Evolutionary conservation across 768 basidiomycete genomes (phyloP).

Genomic region (Pisolithus orientalis): DNA sequence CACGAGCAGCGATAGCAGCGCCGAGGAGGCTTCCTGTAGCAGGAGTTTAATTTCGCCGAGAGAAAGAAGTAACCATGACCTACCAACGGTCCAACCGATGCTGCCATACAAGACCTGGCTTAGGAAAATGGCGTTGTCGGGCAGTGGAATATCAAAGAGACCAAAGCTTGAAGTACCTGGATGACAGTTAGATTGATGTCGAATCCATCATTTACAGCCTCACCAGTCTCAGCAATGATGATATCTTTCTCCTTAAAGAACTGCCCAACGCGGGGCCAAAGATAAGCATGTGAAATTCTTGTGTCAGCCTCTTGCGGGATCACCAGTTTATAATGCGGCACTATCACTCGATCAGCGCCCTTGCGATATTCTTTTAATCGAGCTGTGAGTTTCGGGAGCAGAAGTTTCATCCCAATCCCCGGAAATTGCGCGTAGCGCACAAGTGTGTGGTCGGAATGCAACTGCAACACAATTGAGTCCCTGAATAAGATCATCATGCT

Average conservation of each 20-base stretch:
- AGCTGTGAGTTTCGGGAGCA: conserved; percentile 67
- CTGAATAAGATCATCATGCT: neutral
- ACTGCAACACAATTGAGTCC: conserved; percentile 30
- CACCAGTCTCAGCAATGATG: conserved; percentile 83
- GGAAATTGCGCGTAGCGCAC: conserved; percentile 60
- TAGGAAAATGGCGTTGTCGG: conserved; percentile 57
- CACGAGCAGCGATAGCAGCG: conserved; percentile 72
- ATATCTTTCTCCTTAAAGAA: conserved; percentile 74
- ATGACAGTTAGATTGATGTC: neutral
- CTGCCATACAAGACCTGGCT: conserved; percentile 87
- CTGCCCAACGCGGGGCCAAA: conserved; percentile 74
- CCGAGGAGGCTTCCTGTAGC: conserved; percentile 57
- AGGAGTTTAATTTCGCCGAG: neutral
- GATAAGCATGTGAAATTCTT: conserved; percentile 67
- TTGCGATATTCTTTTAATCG: conserved; percentile 39
- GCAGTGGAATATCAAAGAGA: conserved; percentile 73
- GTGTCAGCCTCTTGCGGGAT: conserved; percentile 47
- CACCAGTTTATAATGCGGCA: conserved; percentile 35
- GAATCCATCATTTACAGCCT: neutral
- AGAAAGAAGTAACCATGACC: conserved; percentile 10
- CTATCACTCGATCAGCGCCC: conserved; percentile 36
- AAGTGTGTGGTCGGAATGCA: conserved; percentile 69
- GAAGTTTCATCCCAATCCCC: conserved; percentile 66
- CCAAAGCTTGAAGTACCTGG: conserved; percentile 79
- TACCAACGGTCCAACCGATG: conserved; percentile 85